These are phyloP conservation scores for Sarcocystis neurona DNA, from an alignment of 169 alveolate species.

Conservation along the genomic window DNA sequence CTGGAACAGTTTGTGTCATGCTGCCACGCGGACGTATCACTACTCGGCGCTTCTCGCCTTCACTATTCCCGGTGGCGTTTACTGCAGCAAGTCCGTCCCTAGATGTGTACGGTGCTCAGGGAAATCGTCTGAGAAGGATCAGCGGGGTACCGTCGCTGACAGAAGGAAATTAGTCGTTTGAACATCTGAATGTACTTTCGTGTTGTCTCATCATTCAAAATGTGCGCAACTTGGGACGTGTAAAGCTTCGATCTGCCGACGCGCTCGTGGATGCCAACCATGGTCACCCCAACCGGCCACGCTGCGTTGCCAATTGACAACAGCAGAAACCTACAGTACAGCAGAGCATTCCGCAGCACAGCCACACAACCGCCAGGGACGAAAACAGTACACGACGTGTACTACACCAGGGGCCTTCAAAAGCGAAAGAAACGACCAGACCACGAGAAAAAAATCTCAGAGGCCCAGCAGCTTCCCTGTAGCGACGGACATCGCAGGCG, in stretches of 20 bases:
- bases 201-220: slow-evolving; percentile 88
- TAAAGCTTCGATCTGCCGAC: slow-evolving; percentile 88
- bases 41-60: too few relatives aligned
- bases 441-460: neutral
- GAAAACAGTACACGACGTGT: neutral
- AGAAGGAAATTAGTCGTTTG: slow-evolving; percentile 85
- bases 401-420: neutral
- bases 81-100: too few relatives aligned
- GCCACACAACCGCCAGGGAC: neutral
- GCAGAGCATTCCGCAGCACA: neutral
- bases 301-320: slow-evolving; percentile 91
- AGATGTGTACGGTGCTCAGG: too few relatives aligned
- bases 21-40: too few relatives aligned
- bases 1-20: too few relatives aligned
- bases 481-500: too few relatives aligned
- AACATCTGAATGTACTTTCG: slow-evolving; percentile 87
- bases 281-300: slow-evolving; percentile 96
- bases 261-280: slow-evolving; percentile 95
- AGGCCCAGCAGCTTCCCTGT: too few relatives aligned
- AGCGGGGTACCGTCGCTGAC: slow-evolving; percentile 64
- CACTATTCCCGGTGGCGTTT: too few relatives aligned
- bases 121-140: slow-evolving; percentile 63
- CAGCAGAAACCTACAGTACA: slow-evolving; percentile 78
- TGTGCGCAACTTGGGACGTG: slow-evolving; percentile 88
- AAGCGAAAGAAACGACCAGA: neutral